Base-by-base conservation (phyloP, 169 alveolate genomes). In the Eimeria sp. region DNA sequence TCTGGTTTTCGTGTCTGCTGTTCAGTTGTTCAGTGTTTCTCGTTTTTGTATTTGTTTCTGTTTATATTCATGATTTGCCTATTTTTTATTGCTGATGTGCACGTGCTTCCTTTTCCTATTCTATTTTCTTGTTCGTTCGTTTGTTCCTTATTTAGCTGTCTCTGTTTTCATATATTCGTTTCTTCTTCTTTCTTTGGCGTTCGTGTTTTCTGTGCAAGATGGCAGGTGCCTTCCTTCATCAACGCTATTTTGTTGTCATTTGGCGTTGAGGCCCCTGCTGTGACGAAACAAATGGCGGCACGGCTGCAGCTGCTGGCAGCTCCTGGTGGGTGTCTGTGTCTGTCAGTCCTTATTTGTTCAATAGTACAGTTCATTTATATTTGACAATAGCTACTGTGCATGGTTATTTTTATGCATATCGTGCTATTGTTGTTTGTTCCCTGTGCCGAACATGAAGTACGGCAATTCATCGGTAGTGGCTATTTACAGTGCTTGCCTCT, bases 161-260 rank as follows among this genome's bases (percentile, higher is more conserved):
- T 30, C 18, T 72, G 45, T 27, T 72, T 72, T 6, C 5, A 0
- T 61, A 6, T 11, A 14, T 45, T 20, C 47, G 13, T 18, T 27
- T 13, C 7, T 22, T 30, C 0, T 51, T 22, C 51, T 30, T 82
- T 22, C 7, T 0, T 82, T 10, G 65, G 11, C 4, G 88, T 13
- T 78, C 63, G 13, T 22, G 40, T 75, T 30, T 75, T 40, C 22
- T n/a, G 51, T 13, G 0, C 22, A 9, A 95, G 96, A 76, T 95
- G 96, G 96, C 96, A 95, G 43, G 96, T 95, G 40, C 95, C 96
- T 27, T 82, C 95, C 10, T 82, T 95, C 76, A 80, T 95, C 25
- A 95, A 86, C 67, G 96, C 91, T 5, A 16, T 95, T 10, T 58
- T 86, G 63, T n/a, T 27, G n/a, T 95, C 96, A 5, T 72, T 84